These are phyloP conservation scores for Plasmodium cynomolgi DNA, from an alignment of 169 alveolate species.

Conservation along the genomic window DNA sequence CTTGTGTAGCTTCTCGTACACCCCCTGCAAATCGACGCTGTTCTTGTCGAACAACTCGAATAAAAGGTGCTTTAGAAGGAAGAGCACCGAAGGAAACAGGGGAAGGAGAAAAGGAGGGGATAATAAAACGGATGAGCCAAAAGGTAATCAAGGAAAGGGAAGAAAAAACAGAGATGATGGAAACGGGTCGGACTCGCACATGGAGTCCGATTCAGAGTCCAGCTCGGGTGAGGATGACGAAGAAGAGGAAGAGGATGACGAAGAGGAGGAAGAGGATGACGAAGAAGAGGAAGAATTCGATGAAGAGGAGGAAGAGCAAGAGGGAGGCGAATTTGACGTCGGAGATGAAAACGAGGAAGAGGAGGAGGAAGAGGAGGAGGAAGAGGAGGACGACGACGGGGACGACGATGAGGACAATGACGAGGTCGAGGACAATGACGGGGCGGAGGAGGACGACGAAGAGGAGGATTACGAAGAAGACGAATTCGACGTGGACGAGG, in stretches of 20 bases:
- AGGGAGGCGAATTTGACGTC: background rate
- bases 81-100: background rate
- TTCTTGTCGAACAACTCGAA: constrained; percentile 1
- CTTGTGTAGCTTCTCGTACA: background rate
- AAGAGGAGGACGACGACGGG: background rate
- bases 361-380: background rate
- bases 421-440: background rate
- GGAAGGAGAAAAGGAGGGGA: constrained; percentile 14
- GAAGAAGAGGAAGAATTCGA: background rate
- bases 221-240: constrained; percentile 20
- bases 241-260: background rate
- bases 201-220: constrained; percentile 42
- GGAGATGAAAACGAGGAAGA: background rate
- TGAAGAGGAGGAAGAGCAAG: background rate
- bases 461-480: constrained; percentile 1
- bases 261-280: background rate
- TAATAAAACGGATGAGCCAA: constrained; percentile 6
- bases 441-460: background rate
- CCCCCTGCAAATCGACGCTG: background rate
- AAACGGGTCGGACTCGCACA: background rate
- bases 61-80: background rate
- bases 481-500: constrained; percentile 7
- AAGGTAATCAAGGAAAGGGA: constrained; percentile 12
- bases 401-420: background rate
- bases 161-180: background rate